These are phyloP conservation scores for Penicillium sumatraense DNA, from an alignment of 2,329 filamentous ascomycete genomes.

Conservation along the genomic window DNA sequence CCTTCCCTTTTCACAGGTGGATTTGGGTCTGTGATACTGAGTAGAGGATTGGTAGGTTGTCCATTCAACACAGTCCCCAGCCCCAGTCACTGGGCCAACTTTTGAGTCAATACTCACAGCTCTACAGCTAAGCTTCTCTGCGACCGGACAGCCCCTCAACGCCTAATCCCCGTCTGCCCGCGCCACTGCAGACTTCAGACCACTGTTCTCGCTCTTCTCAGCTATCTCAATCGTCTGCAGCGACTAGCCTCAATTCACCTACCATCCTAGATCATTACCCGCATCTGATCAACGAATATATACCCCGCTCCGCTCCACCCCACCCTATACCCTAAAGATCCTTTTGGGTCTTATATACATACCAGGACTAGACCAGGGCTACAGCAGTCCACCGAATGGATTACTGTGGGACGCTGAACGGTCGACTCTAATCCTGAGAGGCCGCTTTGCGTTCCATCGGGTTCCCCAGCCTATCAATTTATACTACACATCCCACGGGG, in stretches of 20 bases:
- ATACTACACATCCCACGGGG: background rate
- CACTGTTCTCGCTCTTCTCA: too few species aligned
- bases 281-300: background rate
- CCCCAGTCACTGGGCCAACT: too few species aligned
- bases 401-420: constrained; percentile 55
- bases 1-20: constrained; percentile 14
- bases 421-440: constrained; percentile 54
- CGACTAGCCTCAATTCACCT: background rate
- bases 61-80: too few species aligned
- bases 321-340: background rate
- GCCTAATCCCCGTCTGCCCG: too few species aligned
- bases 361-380: constrained; percentile 16
- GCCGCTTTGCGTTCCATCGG: constrained; percentile 58
- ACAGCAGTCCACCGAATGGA: constrained; percentile 41
- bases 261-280: background rate
- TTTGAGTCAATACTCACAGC: too few species aligned
- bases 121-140: too few species aligned
- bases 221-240: too few species aligned
- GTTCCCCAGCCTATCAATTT: constrained; percentile 47
- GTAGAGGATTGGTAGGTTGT: too few species aligned
- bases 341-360: background rate
- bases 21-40: constrained; percentile 5
- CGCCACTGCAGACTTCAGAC: too few species aligned
- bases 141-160: too few species aligned
- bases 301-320: background rate